Conservation (phyloP, 805 yeast genomes). For the Candida insectorum region DNA sequence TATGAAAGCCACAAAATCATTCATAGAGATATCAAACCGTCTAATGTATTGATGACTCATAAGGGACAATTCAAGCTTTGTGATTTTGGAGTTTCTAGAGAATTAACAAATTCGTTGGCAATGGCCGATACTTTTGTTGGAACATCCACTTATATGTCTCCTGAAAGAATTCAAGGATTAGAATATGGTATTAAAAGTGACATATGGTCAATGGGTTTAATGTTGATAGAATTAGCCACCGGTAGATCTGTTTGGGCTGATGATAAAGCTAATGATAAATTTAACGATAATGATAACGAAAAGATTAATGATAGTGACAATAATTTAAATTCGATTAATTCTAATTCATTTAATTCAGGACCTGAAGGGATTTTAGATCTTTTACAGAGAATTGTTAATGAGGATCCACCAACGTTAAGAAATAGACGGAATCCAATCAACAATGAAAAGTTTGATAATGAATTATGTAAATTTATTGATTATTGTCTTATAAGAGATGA, state of each 20-base stretch:
- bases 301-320: slow-evolving; percentile 26
- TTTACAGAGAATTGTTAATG: slow-evolving; percentile 89
- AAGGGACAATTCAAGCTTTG: slow-evolving; percentile 87
- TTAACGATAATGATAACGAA: slow-evolving; percentile 12
- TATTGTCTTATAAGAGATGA: slow-evolving; percentile 73
- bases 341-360: slow-evolving; percentile 13
- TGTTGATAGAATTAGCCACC: slow-evolving; percentile 83
- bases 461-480: slow-evolving; percentile 66
- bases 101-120: slow-evolving; percentile 79
- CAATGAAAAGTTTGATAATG: slow-evolving; percentile 33
- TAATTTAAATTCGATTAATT: neutral
- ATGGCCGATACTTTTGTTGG: slow-evolving; percentile 97
- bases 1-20: slow-evolving; percentile 84
- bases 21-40: slow-evolving; percentile 95
- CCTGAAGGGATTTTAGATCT: slow-evolving; percentile 90
- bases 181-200: slow-evolving; percentile 93
- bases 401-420: slow-evolving; percentile 72
- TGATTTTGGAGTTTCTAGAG: slow-evolving; percentile 96
- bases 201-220: slow-evolving; percentile 93
- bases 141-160: slow-evolving; percentile 94
- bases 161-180: slow-evolving; percentile 95
- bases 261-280: slow-evolving; percentile 26
- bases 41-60: slow-evolving; percentile 84
- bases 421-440: slow-evolving; percentile 29
- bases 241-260: slow-evolving; percentile 80